Conservation (phyloP, 2,329 filamentous ascomycete species). For the Tolypocladium ovalisporum region DNA sequence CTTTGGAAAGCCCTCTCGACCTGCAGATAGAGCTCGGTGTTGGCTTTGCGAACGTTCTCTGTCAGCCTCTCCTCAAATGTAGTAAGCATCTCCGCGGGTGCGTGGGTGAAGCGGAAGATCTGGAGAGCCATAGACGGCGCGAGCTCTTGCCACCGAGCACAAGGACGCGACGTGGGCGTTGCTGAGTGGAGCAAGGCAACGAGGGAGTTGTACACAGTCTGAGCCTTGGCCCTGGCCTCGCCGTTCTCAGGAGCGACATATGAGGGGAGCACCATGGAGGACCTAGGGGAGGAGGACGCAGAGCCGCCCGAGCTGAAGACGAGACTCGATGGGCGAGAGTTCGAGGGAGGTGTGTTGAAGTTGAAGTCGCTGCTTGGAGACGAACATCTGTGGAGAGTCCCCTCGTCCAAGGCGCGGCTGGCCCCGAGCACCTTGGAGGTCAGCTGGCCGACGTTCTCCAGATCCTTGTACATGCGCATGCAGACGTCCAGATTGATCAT, state of each 20-base stretch:
- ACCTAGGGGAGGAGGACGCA: slow-evolving; percentile 39
- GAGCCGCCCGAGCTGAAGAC: slow-evolving; percentile 39
- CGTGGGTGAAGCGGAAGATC: slow-evolving; percentile 46
- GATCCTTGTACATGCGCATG: slow-evolving; percentile 46
- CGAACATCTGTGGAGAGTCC: slow-evolving; percentile 9
- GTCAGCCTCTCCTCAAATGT: slow-evolving; percentile 39
- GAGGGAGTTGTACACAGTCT: slow-evolving; percentile 40
- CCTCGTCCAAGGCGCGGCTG: slow-evolving; percentile 17
- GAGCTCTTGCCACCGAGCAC: slow-evolving; percentile 40
- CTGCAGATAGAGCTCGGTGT: slow-evolving; percentile 32
- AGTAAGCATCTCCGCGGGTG: slow-evolving; percentile 34
- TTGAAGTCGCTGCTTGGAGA: slow-evolving; percentile 27
- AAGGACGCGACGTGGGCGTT: slow-evolving; percentile 26
- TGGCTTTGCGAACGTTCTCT: slow-evolving; percentile 30
- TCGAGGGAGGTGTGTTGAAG: slow-evolving; percentile 33
- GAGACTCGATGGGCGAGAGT: slow-evolving; percentile 39
- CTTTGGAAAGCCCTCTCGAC: slow-evolving; percentile 38
- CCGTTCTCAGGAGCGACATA: slow-evolving; percentile 24
- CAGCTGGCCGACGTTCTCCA: slow-evolving; percentile 33
- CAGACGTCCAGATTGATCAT: slow-evolving; percentile 53
- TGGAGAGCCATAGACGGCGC: slow-evolving; percentile 44
- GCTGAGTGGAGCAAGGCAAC: slow-evolving; percentile 44
- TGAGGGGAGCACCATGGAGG: slow-evolving; percentile 27
- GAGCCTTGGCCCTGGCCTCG: slow-evolving; percentile 32
- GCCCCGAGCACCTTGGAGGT: slow-evolving; percentile 10